Conservation (phyloP, 495 filamentous ascomycete genomes). For the Oidiodendron maius region DNA sequence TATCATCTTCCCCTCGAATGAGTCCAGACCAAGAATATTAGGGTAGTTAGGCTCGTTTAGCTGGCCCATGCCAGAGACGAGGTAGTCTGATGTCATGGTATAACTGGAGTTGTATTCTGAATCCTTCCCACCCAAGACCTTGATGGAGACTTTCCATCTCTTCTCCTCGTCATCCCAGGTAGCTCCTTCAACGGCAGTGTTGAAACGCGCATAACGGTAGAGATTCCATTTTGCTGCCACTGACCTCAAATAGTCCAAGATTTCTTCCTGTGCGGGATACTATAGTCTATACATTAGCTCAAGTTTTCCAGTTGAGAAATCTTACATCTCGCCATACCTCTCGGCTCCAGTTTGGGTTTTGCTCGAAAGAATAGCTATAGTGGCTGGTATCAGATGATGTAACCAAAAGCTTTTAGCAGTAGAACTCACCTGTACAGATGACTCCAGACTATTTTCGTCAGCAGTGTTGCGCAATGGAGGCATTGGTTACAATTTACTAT, state of each 20-base stretch:
- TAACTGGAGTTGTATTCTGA: background rate
- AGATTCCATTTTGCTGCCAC: background rate
- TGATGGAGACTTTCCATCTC: background rate
- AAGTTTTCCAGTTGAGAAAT: too few species aligned
- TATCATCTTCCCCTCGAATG: constrained; percentile 31
- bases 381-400: too few species aligned
- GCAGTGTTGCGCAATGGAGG: too few species aligned
- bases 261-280: background rate
- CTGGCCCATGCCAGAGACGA: background rate
- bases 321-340: too few species aligned
- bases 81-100: background rate
- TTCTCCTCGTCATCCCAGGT: background rate
- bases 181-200: background rate
- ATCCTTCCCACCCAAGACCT: background rate
- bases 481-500: too few species aligned
- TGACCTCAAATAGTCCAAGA: background rate
- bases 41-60: background rate
- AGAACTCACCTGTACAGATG: too few species aligned
- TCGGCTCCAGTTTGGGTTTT: too few species aligned
- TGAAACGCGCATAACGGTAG: background rate
- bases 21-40: constrained; percentile 13
- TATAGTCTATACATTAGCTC: too few species aligned
- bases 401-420: too few species aligned
- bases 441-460: too few species aligned
- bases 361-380: too few species aligned